Conservation (phyloP, 2,329 filamentous ascomycete species). For the Arthrobotrys musiformis region DNA sequence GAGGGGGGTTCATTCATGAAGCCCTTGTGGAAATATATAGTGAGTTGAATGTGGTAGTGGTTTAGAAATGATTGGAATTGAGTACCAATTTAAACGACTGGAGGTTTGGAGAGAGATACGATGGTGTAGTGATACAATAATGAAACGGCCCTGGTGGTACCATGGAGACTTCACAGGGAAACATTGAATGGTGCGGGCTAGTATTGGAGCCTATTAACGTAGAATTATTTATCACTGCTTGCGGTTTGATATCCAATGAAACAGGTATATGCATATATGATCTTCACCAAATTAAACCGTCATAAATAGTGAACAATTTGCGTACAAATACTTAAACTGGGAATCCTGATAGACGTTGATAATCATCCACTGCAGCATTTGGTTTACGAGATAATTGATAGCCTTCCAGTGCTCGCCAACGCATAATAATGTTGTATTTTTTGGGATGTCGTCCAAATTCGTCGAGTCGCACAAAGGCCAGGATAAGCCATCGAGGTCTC, state of each 20-base stretch:
- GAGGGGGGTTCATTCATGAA: constrained; percentile 1
- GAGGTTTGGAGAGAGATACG: constrained; percentile 5
- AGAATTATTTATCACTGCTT: background rate
- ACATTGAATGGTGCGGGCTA: background rate
- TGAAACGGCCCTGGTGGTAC: background rate
- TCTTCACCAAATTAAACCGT: too few species aligned
- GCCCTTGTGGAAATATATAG: background rate
- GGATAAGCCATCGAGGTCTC: background rate
- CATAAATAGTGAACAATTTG: too few species aligned
- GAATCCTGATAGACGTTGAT: too few species aligned
- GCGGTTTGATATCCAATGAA: background rate
- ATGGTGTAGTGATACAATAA: background rate
- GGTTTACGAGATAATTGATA: too few species aligned
- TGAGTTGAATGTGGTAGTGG: constrained; percentile 3
- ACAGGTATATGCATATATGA: too few species aligned
- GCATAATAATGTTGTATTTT: constrained; percentile 5
- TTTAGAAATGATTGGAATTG: constrained; percentile 1
- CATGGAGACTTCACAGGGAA: background rate
- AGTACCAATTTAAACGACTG: background rate
- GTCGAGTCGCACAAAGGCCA: background rate
- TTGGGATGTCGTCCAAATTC: background rate
- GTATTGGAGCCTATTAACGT: background rate
- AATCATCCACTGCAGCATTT: too few species aligned
- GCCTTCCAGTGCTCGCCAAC: too few species aligned
- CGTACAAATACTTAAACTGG: too few species aligned